Base-by-base conservation (phyloP, 164 flowering plant species). In the Tinospora cordifolia region DNA sequence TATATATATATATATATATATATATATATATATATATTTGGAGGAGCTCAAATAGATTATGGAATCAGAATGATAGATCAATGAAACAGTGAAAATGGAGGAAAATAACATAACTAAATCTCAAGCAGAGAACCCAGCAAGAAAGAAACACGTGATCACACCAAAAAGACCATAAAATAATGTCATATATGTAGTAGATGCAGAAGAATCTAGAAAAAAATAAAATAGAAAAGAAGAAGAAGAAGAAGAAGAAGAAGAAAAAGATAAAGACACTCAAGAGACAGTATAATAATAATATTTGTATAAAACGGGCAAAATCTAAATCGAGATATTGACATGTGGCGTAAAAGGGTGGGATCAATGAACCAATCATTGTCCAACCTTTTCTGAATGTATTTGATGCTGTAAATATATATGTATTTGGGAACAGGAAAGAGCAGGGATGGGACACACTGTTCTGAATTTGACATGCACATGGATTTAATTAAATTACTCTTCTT, bases 341-440 rank as follows among this genome's bases (percentile, higher is more conserved):
- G 59, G 63, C 63, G 38, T 67, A 58, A 57, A 46, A 22, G 68
- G 57, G 63, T 41, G 66, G 34, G 65, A 72, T 8, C 49, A 34
- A 24, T 36, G 24, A 72, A 24, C 59, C 34, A 64, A 72, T 72
- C 69, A 41, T 67, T 59, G 39, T 41, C 64, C 51, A 38, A 71
- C 49, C 60, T 15, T 38, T 63, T 49, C 30, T 66, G 67, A 39
- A 71, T 67, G 62, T 46, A 66, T 47, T 47, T 38, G 57, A 25
- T 44, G 34, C 47, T 63, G n/a, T n/a, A n/a, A n/a, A n/a, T 17
- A 66, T 9, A 3, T 12, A 54, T 30, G 24, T 25, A 41, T 30
- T 67, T 27, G 40, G 59, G 59, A 47, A 67, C 70, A 72, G 21
- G 27, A 22, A 58, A 25, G 44, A 58, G 34, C 46, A 44, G 60